A percentile compares a stretch with the other conserved stretches of the same genome.
Evolutionary conservation across 139 green algal genomes (phyloP).

Genomic region (Chlorella sp.): DNA sequence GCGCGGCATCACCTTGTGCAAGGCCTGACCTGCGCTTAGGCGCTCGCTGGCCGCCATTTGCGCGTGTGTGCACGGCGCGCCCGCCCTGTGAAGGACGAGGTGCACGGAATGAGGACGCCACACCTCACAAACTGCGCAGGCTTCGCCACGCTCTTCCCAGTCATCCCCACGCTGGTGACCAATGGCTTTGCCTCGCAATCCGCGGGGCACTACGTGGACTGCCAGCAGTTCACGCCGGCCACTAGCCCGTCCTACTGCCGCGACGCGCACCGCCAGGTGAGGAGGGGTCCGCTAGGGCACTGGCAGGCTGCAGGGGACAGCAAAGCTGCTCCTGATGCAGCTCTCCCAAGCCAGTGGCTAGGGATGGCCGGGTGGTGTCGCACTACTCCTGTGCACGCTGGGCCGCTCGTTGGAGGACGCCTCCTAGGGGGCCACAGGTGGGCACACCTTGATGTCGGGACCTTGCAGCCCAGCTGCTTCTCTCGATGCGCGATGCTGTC

Average conservation of each 20-base stretch:
- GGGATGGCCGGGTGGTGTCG: too few relatives aligned
- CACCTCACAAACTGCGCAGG: background rate
- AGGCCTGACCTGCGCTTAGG: background rate
- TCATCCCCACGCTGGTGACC: constrained; percentile 29
- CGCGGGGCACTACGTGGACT: constrained; percentile 53
- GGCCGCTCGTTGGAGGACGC: too few relatives aligned
- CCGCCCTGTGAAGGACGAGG: too few relatives aligned
- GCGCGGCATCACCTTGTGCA: background rate
- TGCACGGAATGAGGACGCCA: too few relatives aligned
- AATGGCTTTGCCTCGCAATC: constrained; percentile 69
- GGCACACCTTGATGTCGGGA: too few relatives aligned
- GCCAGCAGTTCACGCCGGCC: constrained; percentile 36
- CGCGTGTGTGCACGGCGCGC: too few relatives aligned
- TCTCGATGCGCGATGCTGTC: background rate
- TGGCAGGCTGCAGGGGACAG: too few relatives aligned
- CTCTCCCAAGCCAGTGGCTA: too few relatives aligned
- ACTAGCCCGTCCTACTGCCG: constrained; percentile 16
- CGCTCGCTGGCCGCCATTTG: background rate
- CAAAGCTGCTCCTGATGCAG: too few relatives aligned
- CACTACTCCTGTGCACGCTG: too few relatives aligned
- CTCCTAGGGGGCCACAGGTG: too few relatives aligned
- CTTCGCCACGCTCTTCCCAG: background rate
- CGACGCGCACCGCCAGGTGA: constrained; percentile 21
- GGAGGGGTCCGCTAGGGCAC: too few relatives aligned
- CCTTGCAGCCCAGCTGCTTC: background rate